Base-by-base conservation (phyloP, 2,329 filamentous ascomycete species). In the Plenodomus lindquistii region DNA sequence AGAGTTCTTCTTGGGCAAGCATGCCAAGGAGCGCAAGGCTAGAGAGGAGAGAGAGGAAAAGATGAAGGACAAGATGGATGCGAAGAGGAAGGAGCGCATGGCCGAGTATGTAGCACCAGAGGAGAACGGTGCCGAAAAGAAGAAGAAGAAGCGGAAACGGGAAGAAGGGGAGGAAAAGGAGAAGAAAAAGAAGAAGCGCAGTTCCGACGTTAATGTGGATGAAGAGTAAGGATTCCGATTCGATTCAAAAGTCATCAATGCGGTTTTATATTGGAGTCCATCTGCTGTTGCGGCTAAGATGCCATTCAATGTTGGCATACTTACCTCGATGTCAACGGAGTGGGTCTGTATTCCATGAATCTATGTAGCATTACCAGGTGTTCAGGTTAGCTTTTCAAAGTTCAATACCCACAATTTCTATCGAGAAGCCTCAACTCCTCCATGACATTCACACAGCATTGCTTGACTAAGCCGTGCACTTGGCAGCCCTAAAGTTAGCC, bases 1-100 rank as follows among this genome's bases (percentile, higher is more conserved):
- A 76, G 93, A 97, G 77, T 99, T 96, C 77, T 97, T 97, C 74
- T 75, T 99, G 69, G 86, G 87, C 68, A 96, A 96, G 79, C 85
- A 92, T 67, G 92, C 91, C 51, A 96, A 96, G 81, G 90, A 96
- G 66, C 82, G 92, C 52, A 88, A 86, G 45, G 85, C 81, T 39
- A 86, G 88, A 73, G 87, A 93, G 69, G 88, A 90, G 66, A 81
- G 91, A 58, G 82, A 90, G 67, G 91, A 95, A 72, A 86, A 88
- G 74, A 92, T 96, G 77, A 88, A 85, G 74, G 81, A 85, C 73
- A 93, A 92, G 79, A 93, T 91, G 80, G 87, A 88, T 57, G 90
- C 95, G 73, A 95, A 90, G 81, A 83, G 87, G 76, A 87, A 87
- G 73, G 89, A 94, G 77, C 81, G 91, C 51, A 87, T 91, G 72